A percentile compares a stretch with the other conserved stretches of the same genome.
phyloP scores from a whole-genome alignment of 352 stramenopile species.

The Phytophthora citricola region DNA sequence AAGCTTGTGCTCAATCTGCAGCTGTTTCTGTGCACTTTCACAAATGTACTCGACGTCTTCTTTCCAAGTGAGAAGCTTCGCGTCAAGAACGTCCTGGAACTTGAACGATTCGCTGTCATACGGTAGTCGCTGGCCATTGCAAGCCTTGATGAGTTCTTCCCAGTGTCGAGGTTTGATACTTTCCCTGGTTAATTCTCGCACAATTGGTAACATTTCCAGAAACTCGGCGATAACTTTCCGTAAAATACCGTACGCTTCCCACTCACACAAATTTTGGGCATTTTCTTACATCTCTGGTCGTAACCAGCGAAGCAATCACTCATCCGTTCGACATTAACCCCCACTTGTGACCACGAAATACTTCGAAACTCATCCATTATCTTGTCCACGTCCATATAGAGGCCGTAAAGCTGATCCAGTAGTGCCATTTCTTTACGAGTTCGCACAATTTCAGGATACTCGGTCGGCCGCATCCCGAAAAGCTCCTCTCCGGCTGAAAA shows the following conservation, averaged over 20 bases:
- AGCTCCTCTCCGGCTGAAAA: slow-evolving; percentile 89
- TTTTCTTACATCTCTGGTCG: slow-evolving; percentile 79
- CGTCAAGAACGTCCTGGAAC: slow-evolving; percentile 83
- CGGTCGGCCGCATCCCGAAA: slow-evolving; percentile 84
- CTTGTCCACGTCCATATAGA: slow-evolving; percentile 90
- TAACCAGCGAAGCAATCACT: slow-evolving; percentile 65
- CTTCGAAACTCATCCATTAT: slow-evolving; percentile 74
- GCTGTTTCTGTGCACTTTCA: slow-evolving; percentile 91
- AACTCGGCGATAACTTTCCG: slow-evolving; percentile 86
- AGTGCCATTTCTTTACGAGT: slow-evolving; percentile 89
- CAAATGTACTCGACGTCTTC: slow-evolving; percentile 89
- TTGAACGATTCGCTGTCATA: slow-evolving; percentile 84
- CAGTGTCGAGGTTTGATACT: slow-evolving; percentile 91
- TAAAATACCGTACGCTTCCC: slow-evolving; percentile 83
- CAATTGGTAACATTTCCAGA: slow-evolving; percentile 84
- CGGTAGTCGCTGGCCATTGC: slow-evolving; percentile 44
- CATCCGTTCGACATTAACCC: slow-evolving; percentile 63
- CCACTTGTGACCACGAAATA: slow-evolving; percentile 74
- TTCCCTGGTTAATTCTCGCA: slow-evolving; percentile 81
- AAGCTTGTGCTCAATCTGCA: slow-evolving; percentile 91
- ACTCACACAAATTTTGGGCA: slow-evolving; percentile 90
- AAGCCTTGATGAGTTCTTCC: slow-evolving; percentile 78
- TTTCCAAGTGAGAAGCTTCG: slow-evolving; percentile 78
- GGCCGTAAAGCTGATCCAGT: slow-evolving; percentile 87
- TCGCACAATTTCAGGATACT: slow-evolving; percentile 85